A percentile compares a stretch with the other conserved stretches of the same genome.
phyloP scores from a whole-genome alignment of 371 early-diverging fungal genomes.

The Mortierella sp. region DNA sequence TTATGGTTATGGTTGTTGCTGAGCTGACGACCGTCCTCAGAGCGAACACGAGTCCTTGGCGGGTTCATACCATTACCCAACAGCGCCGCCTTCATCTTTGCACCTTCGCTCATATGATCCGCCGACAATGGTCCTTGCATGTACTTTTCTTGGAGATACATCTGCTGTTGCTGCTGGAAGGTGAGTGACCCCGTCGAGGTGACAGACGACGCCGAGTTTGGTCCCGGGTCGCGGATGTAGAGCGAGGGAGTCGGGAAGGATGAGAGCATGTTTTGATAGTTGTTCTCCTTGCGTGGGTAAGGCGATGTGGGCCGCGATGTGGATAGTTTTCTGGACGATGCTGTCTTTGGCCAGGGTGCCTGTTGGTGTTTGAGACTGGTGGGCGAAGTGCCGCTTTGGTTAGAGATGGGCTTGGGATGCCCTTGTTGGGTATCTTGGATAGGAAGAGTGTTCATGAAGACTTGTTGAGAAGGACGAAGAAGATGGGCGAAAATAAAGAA shows the following conservation, averaged over 20 bases:
- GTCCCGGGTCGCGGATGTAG: constrained; percentile 47
- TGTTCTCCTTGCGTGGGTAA: constrained; percentile 49
- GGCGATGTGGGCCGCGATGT: constrained; percentile 39
- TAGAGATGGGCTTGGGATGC: constrained; percentile 15
- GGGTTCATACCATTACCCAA: constrained; percentile 19
- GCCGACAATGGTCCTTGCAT: constrained; percentile 49
- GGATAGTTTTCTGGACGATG: constrained; percentile 43
- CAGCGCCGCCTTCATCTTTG: constrained; percentile 28
- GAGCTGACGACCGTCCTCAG: constrained; percentile 34
- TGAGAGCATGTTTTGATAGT: constrained; percentile 43
- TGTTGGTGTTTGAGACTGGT: constrained; percentile 42
- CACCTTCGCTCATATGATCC: constrained; percentile 34
- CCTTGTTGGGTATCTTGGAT: constrained; percentile 25
- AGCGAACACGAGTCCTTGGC: constrained; percentile 34
- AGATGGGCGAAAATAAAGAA: constrained; percentile 1
- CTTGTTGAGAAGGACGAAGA: neutral
- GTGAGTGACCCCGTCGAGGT: constrained; percentile 20
- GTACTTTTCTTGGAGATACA: constrained; percentile 27
- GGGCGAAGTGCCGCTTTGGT: constrained; percentile 16
- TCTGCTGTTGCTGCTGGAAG: constrained; percentile 30
- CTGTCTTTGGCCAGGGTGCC: constrained; percentile 49
- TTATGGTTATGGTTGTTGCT: constrained; percentile 2
- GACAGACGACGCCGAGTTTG: constrained; percentile 23
- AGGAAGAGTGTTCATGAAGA: constrained; percentile 41
- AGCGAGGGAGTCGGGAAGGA: constrained; percentile 44